Conservation (phyloP, 1,284 basidiomycete genomes). For the Peniophora sp. region DNA sequence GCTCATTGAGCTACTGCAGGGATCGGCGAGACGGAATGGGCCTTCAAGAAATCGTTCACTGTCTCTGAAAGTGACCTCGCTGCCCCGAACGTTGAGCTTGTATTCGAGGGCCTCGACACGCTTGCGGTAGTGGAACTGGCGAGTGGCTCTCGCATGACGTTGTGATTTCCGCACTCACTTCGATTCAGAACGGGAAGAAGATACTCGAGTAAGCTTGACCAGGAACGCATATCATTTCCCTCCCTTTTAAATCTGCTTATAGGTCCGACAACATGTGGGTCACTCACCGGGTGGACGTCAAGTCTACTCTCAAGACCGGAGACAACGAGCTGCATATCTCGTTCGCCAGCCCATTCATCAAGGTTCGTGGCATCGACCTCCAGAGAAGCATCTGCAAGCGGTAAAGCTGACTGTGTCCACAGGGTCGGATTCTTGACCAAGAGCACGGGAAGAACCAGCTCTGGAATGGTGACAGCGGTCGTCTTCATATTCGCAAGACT, state of each 20-base stretch:
- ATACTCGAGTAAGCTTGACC: slow-evolving; percentile 46
- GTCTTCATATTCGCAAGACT: slow-evolving; percentile 83
- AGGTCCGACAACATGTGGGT: slow-evolving; percentile 78
- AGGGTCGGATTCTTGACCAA: slow-evolving; percentile 65
- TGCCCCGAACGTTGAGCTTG: slow-evolving; percentile 53
- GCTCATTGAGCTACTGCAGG: slow-evolving; percentile 34
- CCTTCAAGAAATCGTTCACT: slow-evolving; percentile 66
- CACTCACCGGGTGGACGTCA: slow-evolving; percentile 53
- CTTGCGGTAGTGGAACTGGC: slow-evolving; percentile 68
- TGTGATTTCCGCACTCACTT: not conserved
- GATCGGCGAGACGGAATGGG: slow-evolving; percentile 83
- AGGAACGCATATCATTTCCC: not conserved
- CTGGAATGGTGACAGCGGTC: slow-evolving; percentile 86
- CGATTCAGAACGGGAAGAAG: slow-evolving; percentile 54
- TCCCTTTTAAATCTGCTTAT: slow-evolving; percentile 1
- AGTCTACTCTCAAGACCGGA: slow-evolving; percentile 45
- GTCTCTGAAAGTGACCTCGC: slow-evolving; percentile 40
- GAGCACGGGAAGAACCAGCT: slow-evolving; percentile 49
- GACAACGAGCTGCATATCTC: slow-evolving; percentile 61
- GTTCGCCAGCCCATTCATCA: slow-evolving; percentile 72
- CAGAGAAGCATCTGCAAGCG: not conserved
- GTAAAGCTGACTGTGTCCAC: not conserved
- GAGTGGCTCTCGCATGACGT: slow-evolving; percentile 18
- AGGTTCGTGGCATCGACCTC: slow-evolving; percentile 31
- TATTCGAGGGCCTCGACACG: slow-evolving; percentile 87